Evolutionary conservation across 352 stramenopile genomes (phyloP), one percentile per base, ranked within the genome.

Genomic region (Pythium aphanidermatum): DNA sequence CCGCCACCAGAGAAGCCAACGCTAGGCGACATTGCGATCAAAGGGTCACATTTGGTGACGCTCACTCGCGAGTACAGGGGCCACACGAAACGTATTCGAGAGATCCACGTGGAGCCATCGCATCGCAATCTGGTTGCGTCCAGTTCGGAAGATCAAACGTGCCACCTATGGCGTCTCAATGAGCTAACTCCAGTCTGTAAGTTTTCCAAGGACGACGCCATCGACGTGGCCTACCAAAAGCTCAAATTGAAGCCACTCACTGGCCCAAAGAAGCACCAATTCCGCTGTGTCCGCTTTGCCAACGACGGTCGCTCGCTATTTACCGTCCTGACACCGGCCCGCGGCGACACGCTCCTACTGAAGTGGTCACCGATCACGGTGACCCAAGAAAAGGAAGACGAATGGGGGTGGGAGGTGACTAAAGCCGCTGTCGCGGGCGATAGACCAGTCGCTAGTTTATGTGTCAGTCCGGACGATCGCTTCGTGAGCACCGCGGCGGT

Each of bases 121-220:
- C 78, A 88, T 49, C 81, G 81, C 30, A 90, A 92, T 46, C 49
- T 89, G 12, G 73, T 91, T 9, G 76, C 67, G 0, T 86, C 81
- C 5, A 89, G 72, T 45, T 85, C 78, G 1, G 78, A 91, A 30
- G 81, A 88, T 31, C 74, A 84, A 45, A 76, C 74, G 10, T 92
- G 81, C 17, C 81, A 92, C 46, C 25, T 92, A 28, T 92, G 81
- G 81, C 66, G 81, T 48, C 58, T 92, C 8, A 89, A 70, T 2
- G 77, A 92, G 49, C 42, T 71, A 10, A 67, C 57, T 11, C 56
- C 74, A 13, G 70, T 86, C 13, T 89, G 59, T 46, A 74, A 70
- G 43, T 74, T 92, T 37, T 88, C 74, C 14, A 86, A 86, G 53
- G 76, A 88, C 46, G 78, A 92, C 32, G 75, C 78, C 2, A 51